phyloP scores from a whole-genome alignment of 805 yeast species.

The Starmerella floricola region DNA sequence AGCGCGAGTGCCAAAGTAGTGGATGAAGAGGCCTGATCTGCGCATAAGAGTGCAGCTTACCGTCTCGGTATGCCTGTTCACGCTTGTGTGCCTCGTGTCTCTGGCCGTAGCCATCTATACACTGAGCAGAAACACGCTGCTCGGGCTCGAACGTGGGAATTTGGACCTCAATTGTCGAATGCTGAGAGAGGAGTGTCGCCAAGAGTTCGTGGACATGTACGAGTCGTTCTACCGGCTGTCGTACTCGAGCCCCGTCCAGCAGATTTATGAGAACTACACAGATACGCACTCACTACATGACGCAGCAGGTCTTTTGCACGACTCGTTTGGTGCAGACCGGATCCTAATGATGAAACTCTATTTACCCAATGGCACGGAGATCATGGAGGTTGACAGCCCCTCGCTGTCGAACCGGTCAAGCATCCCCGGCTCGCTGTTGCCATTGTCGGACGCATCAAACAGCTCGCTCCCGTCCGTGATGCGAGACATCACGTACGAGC shows the following conservation, averaged over 20 bases:
- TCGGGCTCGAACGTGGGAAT: conserved; percentile 30
- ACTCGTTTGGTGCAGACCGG: conserved; percentile 17
- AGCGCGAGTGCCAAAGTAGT: no score
- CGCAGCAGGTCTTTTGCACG: conserved; percentile 14
- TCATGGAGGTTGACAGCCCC: conserved; percentile 15
- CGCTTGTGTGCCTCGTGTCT: conserved; percentile 56
- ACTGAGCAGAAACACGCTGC: conserved; percentile 20
- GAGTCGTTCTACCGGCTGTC: conserved; percentile 13
- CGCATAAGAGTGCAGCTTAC: conserved; percentile 70
- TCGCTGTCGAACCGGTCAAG: conserved; percentile 1
- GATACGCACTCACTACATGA: neutral
- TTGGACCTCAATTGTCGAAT: conserved; percentile 20
- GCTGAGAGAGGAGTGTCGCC: conserved; percentile 19
- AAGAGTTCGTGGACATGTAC: conserved; percentile 13
- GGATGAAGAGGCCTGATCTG: conserved; percentile 28
- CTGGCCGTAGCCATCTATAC: conserved; percentile 45
- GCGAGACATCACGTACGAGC: no score
- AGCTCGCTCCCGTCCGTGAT: no score
- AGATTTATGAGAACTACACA: conserved; percentile 8
- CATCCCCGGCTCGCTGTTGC: conserved; percentile 11
- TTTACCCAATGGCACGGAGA: conserved; percentile 13
- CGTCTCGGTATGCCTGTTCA: conserved; percentile 54
- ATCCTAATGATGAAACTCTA: conserved; percentile 15
- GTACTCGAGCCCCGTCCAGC: conserved; percentile 14
- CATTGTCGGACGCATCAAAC: conserved; percentile 3